Evolutionary conservation across 768 basidiomycete species (phyloP), one percentile per base, ranked within the genome.

Genomic region (Sporobolomyces phaffii): DNA sequence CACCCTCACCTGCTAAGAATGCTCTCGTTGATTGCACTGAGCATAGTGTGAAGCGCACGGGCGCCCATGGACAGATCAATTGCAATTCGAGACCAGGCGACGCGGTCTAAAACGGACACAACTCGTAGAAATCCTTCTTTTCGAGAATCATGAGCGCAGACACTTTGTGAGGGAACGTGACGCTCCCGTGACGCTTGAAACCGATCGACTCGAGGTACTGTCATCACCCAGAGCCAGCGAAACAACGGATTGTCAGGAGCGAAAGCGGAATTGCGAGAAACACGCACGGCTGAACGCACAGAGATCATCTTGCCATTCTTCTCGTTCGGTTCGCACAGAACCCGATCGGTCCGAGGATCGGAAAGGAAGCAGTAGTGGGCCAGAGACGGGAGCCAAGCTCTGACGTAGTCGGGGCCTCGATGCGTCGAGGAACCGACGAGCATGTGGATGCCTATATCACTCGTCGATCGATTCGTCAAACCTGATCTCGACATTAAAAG

Each of bases 241-340:
- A n/a, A n/a, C n/a, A n/a, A n/a, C n/a, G n/a, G n/a, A n/a, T n/a
- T n/a, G n/a, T n/a, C n/a, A n/a, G n/a, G n/a, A n/a, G n/a, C n/a
- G 15, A 34, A 52, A 29, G 38, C 20, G 2, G 24, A 33, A 36
- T 9, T 9, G 33, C 9, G 33, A n/a, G 20, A 29, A 20, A 48
- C 34, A 43, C 18, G 33, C 13, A 14, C 1, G 29, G 29, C 43
- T 11, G 47, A 20, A 44, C 68, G 26, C 18, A 67, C 70, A 13
- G 44, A 18, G 38, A 71, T 43, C 59, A 71, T 71, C 48, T 71
- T 71, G 5, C 18, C 31, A 49, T 71, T 71, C 62, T 64, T 57
- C 62, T 67, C 65, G 57, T 73, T 68, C n/a, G 72, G 72, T 54
- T 73, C 72, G 31, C 64, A 69, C 11, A 66, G 18, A 24, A 73